Percentiles rank a stretch among this genome's conserved stretches.
Evolutionary conservation across 257 asterid species (phyloP).

Genomic region (Hygrophila difformis): DNA sequence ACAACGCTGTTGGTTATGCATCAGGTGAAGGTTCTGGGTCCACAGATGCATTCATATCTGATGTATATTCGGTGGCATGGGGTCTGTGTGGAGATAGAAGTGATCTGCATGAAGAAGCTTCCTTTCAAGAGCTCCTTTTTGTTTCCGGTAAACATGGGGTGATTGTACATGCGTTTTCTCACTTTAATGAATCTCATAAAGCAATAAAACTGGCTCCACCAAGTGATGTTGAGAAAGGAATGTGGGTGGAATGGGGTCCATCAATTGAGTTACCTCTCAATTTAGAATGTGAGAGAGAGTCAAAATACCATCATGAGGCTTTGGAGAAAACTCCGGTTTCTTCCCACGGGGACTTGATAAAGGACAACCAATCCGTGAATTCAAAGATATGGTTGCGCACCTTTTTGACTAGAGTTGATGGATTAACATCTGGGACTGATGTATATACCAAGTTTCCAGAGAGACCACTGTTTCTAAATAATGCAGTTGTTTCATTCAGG

Average conservation of each 20-base stretch:
- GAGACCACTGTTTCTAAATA: conserved; percentile 38
- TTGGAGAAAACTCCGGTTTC: conserved; percentile 19
- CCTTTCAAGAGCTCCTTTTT: conserved; percentile 70
- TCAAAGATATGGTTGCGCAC: conserved; percentile 61
- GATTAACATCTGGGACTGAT: conserved; percentile 37
- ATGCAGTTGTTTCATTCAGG: conserved; percentile 55
- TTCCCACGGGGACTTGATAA: conserved; percentile 21
- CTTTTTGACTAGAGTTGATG: conserved; percentile 50
- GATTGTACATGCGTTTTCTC: conserved; percentile 71
- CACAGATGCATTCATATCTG: conserved; percentile 44
- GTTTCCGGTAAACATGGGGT: conserved; percentile 71
- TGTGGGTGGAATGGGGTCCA: conserved; percentile 91
- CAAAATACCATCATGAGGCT: conserved; percentile 16
- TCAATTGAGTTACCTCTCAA: conserved; percentile 24
- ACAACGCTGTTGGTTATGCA: conserved; percentile 19
- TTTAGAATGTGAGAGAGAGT: conserved; percentile 21
- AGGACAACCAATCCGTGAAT: conserved; percentile 31
- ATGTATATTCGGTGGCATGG: conserved; percentile 82
- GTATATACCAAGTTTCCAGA: conserved; percentile 56
- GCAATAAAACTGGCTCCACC: conserved; percentile 24
- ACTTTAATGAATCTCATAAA: conserved; percentile 25
- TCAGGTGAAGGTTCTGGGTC: conserved; percentile 26
- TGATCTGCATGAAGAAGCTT: conserved; percentile 46
- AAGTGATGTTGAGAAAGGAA: conserved; percentile 49
- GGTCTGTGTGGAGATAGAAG: conserved; percentile 46